phyloP scores from a whole-genome alignment of 192 early-diverging fungal species.

The Backusella sp. region DNA sequence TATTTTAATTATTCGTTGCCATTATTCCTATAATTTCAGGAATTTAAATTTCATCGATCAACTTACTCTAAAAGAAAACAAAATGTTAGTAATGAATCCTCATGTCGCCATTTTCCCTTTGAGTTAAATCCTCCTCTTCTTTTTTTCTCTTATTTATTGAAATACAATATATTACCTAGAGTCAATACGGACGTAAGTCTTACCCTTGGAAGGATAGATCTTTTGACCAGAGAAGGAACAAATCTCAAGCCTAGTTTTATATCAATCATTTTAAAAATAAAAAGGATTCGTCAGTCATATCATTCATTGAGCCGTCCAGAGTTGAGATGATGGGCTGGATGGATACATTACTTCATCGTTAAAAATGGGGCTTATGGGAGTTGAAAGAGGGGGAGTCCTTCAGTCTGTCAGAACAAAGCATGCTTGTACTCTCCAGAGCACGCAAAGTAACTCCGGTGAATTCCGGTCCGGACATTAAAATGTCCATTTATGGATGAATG shows the following conservation, averaged over 20 bases:
- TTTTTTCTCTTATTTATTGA: not conserved
- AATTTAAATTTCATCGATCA: conserved; percentile 1
- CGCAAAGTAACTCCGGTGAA: not conserved
- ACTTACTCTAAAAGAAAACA: not conserved
- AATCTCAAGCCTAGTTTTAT: conserved; percentile 69
- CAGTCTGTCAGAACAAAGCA: not conserved
- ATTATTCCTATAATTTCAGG: not conserved
- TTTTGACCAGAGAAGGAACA: conserved; percentile 98
- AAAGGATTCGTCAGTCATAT: conserved; percentile 11
- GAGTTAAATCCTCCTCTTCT: not conserved
- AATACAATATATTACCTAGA: conserved; percentile 60
- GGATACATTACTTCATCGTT: conserved; percentile 27
- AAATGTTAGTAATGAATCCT: not conserved
- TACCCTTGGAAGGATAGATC: conserved; percentile 99
- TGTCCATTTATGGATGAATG: conserved; percentile 1
- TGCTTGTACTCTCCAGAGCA: conserved; percentile 9
- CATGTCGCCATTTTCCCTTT: not conserved
- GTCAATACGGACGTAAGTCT: conserved; percentile 90
- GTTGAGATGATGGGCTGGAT: conserved; percentile 10
- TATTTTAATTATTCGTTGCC: no score
- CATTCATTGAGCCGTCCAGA: not conserved
- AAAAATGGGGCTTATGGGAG: conserved; percentile 20
- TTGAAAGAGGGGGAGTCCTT: conserved; percentile 17
- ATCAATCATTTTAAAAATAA: conserved; percentile 2
- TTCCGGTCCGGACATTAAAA: not conserved